Base-by-base conservation (phyloP, 768 basidiomycete species). In the Cystofilobasidium bisporidii region DNA sequence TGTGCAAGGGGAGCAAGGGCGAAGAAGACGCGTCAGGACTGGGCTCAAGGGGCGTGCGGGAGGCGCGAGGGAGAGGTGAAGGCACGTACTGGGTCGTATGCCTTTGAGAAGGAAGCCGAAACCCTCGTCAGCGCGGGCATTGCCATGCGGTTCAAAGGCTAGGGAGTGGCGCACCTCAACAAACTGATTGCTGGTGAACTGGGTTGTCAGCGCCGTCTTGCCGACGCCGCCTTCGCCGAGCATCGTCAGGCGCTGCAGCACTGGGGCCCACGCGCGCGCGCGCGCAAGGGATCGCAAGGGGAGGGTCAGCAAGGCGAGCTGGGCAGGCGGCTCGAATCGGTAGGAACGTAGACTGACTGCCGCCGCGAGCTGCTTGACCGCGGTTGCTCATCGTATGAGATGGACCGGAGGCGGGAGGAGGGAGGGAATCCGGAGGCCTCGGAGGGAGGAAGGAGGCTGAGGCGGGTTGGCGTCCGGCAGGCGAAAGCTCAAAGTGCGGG, bases 111-210 rank as follows among this genome's bases (percentile, higher is more conserved):
- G n/a, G n/a, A n/a, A n/a, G n/a, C n/a, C n/a, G n/a, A n/a, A n/a
- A n/a, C n/a, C n/a, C n/a, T n/a, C n/a, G 67, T 14, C 18, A 40
- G 63, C n/a, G n/a, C 61, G 50, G 17, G 53, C 30, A 47, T 50
- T n/a, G n/a, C n/a, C n/a, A n/a, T n/a, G n/a, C n/a, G n/a, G n/a
- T n/a, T n/a, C n/a, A n/a, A n/a, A n/a, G n/a, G 20, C 8, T 2
- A 40, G 28, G 20, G 80, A 74, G 89, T n/a, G 43, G 70, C 75
- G 57, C 50, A 75, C 75, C 63, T 91, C 91, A 79, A 96, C 91
- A 77, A 94, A 96, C 77, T 91, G 93, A 78, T 89, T 89, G 76
- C 93, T 83, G 61, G 92, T 93, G 76, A 96, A 97, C 92, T 96
- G 71, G 65, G 96, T 91, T 71, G 92, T 91, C 74, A 97, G 79